Evolutionary conservation across 2,329 filamentous ascomycete species (phyloP).

Genomic region (Alternaria dauci): DNA sequence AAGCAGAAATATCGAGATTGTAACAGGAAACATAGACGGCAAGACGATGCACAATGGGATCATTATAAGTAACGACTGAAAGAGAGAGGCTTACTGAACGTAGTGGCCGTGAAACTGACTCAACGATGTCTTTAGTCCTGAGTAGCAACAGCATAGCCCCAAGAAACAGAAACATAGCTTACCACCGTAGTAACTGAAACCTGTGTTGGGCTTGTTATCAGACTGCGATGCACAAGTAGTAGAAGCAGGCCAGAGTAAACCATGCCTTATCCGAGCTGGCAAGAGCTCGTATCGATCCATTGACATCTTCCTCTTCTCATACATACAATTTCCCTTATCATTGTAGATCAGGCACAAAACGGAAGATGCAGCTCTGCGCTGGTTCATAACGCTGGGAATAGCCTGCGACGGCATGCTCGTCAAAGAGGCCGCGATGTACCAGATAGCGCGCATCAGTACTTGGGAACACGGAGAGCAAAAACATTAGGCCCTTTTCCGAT

Average conservation of each 20-base stretch:
- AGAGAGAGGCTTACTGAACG: background rate
- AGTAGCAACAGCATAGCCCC: background rate
- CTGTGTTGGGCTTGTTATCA: background rate
- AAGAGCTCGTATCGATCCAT: background rate
- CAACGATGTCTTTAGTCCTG: background rate
- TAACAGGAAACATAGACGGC: background rate
- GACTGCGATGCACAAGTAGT: background rate
- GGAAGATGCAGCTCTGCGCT: background rate
- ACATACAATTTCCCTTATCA: background rate
- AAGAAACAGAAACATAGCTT: background rate
- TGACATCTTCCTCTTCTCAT: background rate
- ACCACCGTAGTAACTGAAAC: background rate
- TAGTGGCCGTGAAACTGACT: background rate
- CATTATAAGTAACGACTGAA: background rate
- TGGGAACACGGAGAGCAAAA: background rate
- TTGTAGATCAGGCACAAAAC: background rate
- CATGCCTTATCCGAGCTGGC: background rate
- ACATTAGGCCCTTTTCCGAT: background rate
- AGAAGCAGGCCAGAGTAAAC: background rate
- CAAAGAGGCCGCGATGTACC: background rate
- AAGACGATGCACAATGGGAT: background rate
- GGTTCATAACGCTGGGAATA: background rate
- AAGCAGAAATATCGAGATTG: background rate
- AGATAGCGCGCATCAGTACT: background rate
- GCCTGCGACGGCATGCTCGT: background rate